These are phyloP conservation scores for Clonostachys rosea DNA, from an alignment of 2,329 filamentous ascomycete genomes.

Conservation along the genomic window DNA sequence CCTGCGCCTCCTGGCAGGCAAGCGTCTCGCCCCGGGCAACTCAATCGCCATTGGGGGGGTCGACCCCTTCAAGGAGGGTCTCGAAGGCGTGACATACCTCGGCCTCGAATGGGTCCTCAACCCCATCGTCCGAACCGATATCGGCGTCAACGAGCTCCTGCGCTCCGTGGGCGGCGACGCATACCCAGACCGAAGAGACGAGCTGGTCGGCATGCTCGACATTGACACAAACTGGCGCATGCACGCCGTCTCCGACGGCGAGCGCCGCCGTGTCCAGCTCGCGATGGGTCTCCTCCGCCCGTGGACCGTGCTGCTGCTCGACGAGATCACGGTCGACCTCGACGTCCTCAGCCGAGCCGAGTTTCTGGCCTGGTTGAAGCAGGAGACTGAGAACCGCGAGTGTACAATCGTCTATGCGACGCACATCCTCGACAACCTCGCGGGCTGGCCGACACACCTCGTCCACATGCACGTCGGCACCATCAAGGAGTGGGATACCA, in stretches of 20 bases:
- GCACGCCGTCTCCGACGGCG: constrained; percentile 92
- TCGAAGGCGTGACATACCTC: constrained; percentile 95
- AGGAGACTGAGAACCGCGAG: constrained; percentile 74
- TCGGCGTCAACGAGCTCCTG: constrained; percentile 83
- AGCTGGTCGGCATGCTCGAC: constrained; percentile 83
- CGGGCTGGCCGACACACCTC: constrained; percentile 90
- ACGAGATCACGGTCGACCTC: constrained; percentile 96
- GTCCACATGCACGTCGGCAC: constrained; percentile 91
- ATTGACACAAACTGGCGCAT: constrained; percentile 92
- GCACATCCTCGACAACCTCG: constrained; percentile 93
- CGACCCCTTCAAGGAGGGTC: constrained; percentile 85
- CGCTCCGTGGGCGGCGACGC: constrained; percentile 80
- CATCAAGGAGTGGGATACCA: constrained; percentile 80
- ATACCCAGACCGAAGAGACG: constrained; percentile 77
- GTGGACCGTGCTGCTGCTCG: constrained; percentile 85
- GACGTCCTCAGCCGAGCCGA: constrained; percentile 81
- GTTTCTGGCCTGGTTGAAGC: constrained; percentile 81
- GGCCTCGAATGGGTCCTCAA: constrained; percentile 98
- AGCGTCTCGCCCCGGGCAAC: constrained; percentile 77
- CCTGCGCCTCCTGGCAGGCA: constrained; percentile 88
- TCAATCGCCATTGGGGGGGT: constrained; percentile 75
- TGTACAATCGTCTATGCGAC: constrained; percentile 98
- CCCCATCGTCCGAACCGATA: constrained; percentile 91
- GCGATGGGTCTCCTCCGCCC: constrained; percentile 92
- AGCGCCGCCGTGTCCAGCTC: constrained; percentile 85